Evolutionary conservation across 2,329 filamentous ascomycete species (phyloP).

Genomic region (Elsinoe australis): DNA sequence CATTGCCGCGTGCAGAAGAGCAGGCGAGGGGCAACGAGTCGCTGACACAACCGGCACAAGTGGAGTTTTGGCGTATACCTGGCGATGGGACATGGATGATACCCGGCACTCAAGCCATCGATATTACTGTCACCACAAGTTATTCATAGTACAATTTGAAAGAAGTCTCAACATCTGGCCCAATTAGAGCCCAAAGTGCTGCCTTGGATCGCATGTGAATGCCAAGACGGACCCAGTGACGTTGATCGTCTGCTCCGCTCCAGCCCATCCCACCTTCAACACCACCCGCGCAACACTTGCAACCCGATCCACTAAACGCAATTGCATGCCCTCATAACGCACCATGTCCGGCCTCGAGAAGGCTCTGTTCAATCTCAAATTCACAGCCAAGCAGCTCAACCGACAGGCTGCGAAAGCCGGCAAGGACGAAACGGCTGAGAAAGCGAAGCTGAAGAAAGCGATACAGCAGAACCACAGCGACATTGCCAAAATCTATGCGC

Average conservation of each 20-base stretch:
- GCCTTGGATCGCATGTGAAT: constrained; percentile 16
- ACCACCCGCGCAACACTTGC: neutral
- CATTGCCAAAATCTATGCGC: constrained; percentile 56
- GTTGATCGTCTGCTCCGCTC: constrained; percentile 3
- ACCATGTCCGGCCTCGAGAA: constrained; percentile 55
- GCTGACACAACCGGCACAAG: no score
- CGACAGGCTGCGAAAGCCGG: constrained; percentile 54
- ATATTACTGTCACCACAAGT: constrained; percentile 1
- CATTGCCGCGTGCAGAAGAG: neutral
- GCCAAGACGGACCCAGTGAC: constrained; percentile 11
- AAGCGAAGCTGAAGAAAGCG: constrained; percentile 56
- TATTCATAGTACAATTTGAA: neutral
- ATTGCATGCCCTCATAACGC: constrained; percentile 18
- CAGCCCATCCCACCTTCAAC: constrained; percentile 11
- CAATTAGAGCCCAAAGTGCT: neutral
- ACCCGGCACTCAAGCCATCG: constrained; percentile 8
- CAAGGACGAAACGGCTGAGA: constrained; percentile 54
- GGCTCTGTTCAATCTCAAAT: constrained; percentile 56
- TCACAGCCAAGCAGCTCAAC: constrained; percentile 57
- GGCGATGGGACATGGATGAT: neutral
- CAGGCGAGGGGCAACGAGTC: no score
- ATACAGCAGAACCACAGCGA: constrained; percentile 54
- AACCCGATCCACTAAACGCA: neutral
- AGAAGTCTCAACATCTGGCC: neutral
- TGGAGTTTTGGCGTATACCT: neutral